Conservation (phyloP, 768 basidiomycete species). For the Russula griseocarnosa region DNA sequence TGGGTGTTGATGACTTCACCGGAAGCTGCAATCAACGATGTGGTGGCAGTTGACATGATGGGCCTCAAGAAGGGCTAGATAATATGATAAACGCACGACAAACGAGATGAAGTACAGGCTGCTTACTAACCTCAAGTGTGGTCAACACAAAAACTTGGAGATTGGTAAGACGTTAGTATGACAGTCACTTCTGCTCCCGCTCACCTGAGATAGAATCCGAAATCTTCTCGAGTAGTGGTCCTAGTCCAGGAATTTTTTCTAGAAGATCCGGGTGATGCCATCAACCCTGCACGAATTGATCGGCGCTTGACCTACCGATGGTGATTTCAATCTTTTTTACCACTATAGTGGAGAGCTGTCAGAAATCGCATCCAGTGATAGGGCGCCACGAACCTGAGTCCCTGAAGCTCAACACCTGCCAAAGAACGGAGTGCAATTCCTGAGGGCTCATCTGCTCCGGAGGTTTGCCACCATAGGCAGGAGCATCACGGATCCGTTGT, state of each 20-base stretch:
- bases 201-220: constrained; percentile 64
- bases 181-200: background rate
- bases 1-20: constrained; percentile 73
- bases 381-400: constrained; percentile 52
- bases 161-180: background rate
- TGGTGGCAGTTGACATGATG: constrained; percentile 64
- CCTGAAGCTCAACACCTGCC: constrained; percentile 82
- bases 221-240: constrained; percentile 71
- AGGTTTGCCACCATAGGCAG: constrained; percentile 50
- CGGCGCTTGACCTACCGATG: constrained; percentile 48
- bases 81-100: background rate
- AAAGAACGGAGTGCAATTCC: constrained; percentile 76
- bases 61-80: constrained; percentile 75
- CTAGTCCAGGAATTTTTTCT: constrained; percentile 84
- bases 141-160: constrained; percentile 71
- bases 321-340: constrained; percentile 76
- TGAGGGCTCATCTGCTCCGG: constrained; percentile 86
- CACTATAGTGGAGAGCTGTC: constrained; percentile 39
- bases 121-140: constrained; percentile 62
- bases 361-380: constrained; percentile 4
- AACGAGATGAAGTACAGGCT: background rate
- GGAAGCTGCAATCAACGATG: constrained; percentile 57
- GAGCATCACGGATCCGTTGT: constrained; percentile 49
- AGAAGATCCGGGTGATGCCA: background rate
- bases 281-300: background rate